A percentile compares a stretch with the other conserved stretches of the same genome.
These are phyloP conservation scores for Suillus spraguei DNA, from an alignment of 768 basidiomycete species.

Conservation along the genomic window DNA sequence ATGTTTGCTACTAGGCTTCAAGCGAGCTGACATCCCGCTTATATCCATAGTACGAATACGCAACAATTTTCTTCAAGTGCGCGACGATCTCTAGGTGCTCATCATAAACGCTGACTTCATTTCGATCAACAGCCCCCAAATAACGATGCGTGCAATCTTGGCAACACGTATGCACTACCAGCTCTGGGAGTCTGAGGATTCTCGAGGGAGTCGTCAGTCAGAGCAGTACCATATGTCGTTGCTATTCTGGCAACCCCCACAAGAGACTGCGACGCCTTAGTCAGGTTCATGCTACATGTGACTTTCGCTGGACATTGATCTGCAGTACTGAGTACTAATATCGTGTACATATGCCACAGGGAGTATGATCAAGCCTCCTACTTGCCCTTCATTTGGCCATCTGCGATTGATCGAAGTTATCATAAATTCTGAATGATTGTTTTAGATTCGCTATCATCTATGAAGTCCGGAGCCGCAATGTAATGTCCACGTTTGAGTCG, in stretches of 20 bases:
- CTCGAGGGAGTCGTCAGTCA: not conserved
- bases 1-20: not conserved
- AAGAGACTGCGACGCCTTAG: not conserved
- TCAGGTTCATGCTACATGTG: not conserved
- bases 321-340: not conserved
- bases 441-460: not conserved
- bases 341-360: not conserved
- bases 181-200: not conserved
- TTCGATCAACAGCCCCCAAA: not conserved
- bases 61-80: not conserved
- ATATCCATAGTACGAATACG: not conserved
- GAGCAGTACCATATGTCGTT: not conserved
- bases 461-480: not conserved
- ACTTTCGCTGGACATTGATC: not conserved
- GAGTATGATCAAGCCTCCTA: not conserved
- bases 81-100: not conserved
- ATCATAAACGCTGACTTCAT: not conserved
- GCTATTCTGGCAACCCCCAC: not conserved
- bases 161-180: constrained; percentile 2
- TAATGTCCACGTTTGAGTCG: not conserved
- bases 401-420: not conserved
- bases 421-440: not conserved
- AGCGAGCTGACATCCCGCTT: not conserved
- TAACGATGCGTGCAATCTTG: not conserved
- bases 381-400: not conserved